These are phyloP conservation scores for Papiliotrema terrestris DNA, from an alignment of 1,284 basidiomycete genomes.

Conservation along the genomic window DNA sequence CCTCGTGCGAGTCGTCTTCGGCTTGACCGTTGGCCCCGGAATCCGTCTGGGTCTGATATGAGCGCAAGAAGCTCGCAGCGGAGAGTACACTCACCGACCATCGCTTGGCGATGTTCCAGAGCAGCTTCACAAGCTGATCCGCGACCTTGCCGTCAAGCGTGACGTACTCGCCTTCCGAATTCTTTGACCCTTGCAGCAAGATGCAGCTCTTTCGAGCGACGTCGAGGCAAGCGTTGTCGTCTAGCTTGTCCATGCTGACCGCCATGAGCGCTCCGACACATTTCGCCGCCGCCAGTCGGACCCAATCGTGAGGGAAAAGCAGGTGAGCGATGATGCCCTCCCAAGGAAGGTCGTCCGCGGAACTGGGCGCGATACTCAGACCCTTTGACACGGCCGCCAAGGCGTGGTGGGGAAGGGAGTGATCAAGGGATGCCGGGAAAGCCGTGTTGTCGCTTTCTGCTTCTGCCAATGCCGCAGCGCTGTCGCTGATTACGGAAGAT, in stretches of 20 bases:
- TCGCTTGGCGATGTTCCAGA: slow-evolving; percentile 85
- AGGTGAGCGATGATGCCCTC: slow-evolving; percentile 62
- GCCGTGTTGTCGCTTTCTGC: slow-evolving; percentile 50
- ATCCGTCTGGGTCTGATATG: neutral
- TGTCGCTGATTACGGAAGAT: slow-evolving; percentile 54
- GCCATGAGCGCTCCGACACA: slow-evolving; percentile 68
- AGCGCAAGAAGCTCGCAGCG: neutral
- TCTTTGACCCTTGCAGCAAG: slow-evolving; percentile 67
- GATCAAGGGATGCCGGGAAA: slow-evolving; percentile 59
- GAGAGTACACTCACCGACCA: slow-evolving; percentile 56
- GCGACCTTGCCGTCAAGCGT: slow-evolving; percentile 68
- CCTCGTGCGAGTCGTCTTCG: slow-evolving; percentile 39
- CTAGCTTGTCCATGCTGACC: slow-evolving; percentile 39
- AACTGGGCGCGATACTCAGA: slow-evolving; percentile 58
- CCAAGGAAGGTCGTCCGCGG: slow-evolving; percentile 60
- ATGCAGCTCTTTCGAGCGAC: slow-evolving; percentile 71
- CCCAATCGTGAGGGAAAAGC: slow-evolving; percentile 92
- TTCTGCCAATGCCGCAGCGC: slow-evolving; percentile 49
- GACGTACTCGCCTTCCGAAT: slow-evolving; percentile 27
- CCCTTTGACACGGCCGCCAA: slow-evolving; percentile 63
- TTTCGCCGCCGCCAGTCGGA: slow-evolving; percentile 75
- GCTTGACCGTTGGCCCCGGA: slow-evolving; percentile 30
- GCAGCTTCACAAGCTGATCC: slow-evolving; percentile 87
- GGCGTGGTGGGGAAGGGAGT: slow-evolving; percentile 81
- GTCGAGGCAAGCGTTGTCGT: slow-evolving; percentile 58